Conservation (phyloP, 1,139 yeast species). For the Saccharomyces hybrid region DNA sequence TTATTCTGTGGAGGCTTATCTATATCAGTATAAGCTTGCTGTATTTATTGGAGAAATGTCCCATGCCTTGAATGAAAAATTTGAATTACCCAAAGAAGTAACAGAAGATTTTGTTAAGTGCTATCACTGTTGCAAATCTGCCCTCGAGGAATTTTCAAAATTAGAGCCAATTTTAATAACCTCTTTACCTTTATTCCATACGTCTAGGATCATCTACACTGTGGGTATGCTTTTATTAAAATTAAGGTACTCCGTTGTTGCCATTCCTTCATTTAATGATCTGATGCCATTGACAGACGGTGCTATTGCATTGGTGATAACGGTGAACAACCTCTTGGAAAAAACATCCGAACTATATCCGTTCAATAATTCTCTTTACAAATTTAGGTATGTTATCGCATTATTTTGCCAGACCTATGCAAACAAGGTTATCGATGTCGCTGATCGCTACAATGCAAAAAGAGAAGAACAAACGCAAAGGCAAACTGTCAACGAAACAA, state of each 20-base stretch:
- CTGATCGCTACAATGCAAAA: constrained; percentile 2
- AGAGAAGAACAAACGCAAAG: not conserved
- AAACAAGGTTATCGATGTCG: constrained; percentile 38
- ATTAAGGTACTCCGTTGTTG: constrained; percentile 47
- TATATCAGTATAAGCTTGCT: constrained; percentile 43
- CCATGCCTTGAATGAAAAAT: constrained; percentile 6
- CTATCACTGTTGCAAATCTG: constrained; percentile 46
- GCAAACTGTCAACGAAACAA: not conserved
- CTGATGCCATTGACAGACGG: constrained; percentile 44
- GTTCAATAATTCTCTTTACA: constrained; percentile 44
- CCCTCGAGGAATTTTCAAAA: constrained; percentile 44
- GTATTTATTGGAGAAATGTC: constrained; percentile 12
- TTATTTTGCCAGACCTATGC: constrained; percentile 55
- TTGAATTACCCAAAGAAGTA: constrained; percentile 27
- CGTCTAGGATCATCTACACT: constrained; percentile 59
- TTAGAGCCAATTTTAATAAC: constrained; percentile 42
- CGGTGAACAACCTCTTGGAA: constrained; percentile 35
- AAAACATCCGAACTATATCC: constrained; percentile 33
- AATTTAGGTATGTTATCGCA: constrained; percentile 47
- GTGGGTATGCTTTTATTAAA: constrained; percentile 54
- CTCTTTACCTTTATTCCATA: constrained; percentile 53
- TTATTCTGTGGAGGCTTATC: constrained; percentile 63
- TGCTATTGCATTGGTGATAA: constrained; percentile 41
- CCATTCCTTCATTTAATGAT: constrained; percentile 44
- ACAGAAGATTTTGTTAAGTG: constrained; percentile 43